Evolutionary conservation across 768 basidiomycete genomes (phyloP), one percentile per base, ranked within the genome.

Genomic region (Lactarius hatsudake): DNA sequence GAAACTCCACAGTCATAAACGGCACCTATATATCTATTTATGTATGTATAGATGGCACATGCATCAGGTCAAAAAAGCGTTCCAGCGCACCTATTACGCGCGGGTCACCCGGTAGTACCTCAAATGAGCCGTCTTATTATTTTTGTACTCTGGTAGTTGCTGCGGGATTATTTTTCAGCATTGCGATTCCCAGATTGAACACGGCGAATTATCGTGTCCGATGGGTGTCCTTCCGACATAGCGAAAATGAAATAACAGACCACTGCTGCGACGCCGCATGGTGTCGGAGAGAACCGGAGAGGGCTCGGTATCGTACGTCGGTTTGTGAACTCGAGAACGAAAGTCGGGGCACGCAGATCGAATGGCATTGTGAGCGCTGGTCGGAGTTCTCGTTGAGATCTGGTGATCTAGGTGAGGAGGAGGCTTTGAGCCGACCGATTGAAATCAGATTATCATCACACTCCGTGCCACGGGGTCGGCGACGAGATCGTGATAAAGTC

Each of bases 371-470:
- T 2, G 58, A 18, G 30, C 30, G 28, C 32, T 15, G 26, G 26
- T 62, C 61, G 56, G 51, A 62, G 66, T 59, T 66, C 30, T 59
- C 61, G 30, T 15, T 53, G 23, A 62, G 51, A 58, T 53, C 54
- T 30, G 15, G 15, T 42, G 59, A 62, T 56, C 32, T 20, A 9
- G 38, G 32, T 42, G 55, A 63, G 42, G 20, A 63, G 42, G 20
- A 63, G 42, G 20, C 6, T 45, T 45, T 62, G 60, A 62, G 23
- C 54, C 51, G 54, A 48, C 55, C 55, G 55, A 62, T 57, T 61
- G 13, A 38, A 51, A 62, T 57, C 60, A 56, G 65, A 66, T 66
- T 45, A 62, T 45, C 18, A 66, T 61, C 65, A 7, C 48, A 20
- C 43, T 36, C 18, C 48, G 45, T 28, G 61, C 65, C 55, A 62